Evolutionary conservation across 2,329 filamentous ascomycete genomes (phyloP).

Genomic region (Diplodia intermedia): DNA sequence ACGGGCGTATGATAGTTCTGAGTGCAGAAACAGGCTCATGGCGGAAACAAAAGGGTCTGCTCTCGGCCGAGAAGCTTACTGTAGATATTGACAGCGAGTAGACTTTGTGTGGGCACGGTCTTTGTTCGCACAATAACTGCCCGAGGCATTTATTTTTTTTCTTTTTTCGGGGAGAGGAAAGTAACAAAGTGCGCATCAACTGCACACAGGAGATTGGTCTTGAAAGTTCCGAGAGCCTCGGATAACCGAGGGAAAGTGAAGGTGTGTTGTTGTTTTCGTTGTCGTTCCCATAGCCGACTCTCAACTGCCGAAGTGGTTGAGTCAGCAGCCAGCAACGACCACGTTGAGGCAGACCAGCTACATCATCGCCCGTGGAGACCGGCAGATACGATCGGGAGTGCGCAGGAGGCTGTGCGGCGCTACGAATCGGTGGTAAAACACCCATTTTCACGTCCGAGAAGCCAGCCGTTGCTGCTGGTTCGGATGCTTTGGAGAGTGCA

Average conservation of each 20-base stretch:
- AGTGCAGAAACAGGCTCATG: neutral
- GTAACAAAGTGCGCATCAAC: too few species aligned
- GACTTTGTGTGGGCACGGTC: neutral
- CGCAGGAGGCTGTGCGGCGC: neutral
- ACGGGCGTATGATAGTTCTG: neutral
- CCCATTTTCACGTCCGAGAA: neutral
- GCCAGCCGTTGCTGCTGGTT: too few species aligned
- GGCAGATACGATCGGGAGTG: slow-evolving; percentile 21
- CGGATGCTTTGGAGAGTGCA: neutral
- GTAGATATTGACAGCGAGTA: neutral
- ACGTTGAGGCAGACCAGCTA: slow-evolving; percentile 7
- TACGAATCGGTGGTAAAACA: neutral
- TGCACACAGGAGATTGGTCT: neutral
- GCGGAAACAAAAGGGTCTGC: neutral
- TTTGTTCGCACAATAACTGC: too few species aligned
- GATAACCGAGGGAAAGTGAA: neutral
- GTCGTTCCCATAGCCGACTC: slow-evolving; percentile 26
- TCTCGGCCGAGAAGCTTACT: neutral
- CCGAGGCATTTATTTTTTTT: too few species aligned
- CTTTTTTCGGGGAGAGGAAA: too few species aligned
- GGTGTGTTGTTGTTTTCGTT: neutral
- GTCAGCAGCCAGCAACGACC: slow-evolving; percentile 23
- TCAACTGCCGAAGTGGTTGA: slow-evolving; percentile 28
- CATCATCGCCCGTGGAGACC: slow-evolving; percentile 23
- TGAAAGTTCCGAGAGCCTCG: neutral